Evolutionary conservation across 2,329 filamentous ascomycete species (phyloP).

Genomic region (Colletotrichum truncatum): DNA sequence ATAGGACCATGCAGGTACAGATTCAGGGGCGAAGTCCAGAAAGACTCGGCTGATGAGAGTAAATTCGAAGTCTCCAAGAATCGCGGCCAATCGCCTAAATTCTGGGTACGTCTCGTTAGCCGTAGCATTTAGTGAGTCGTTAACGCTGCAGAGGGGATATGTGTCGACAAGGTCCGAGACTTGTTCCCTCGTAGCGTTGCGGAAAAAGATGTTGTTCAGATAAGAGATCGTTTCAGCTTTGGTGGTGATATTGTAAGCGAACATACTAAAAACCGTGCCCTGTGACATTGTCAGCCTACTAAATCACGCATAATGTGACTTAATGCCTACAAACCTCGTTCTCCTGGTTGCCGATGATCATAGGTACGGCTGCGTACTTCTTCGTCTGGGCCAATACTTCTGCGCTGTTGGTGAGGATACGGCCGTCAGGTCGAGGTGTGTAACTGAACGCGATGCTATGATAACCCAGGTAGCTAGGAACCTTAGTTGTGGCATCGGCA

Average conservation of each 20-base stretch:
- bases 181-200: conserved; percentile 35
- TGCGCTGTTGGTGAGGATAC: conserved; percentile 69
- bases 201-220: conserved; percentile 39
- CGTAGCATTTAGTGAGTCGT: conserved; percentile 54
- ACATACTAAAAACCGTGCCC: conserved; percentile 70
- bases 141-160: too few species aligned
- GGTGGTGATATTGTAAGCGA: conserved; percentile 66
- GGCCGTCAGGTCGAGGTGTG: conserved; percentile 67
- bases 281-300: too few species aligned
- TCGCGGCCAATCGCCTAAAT: conserved; percentile 70
- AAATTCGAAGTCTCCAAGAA: conserved; percentile 71
- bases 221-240: conserved; percentile 50
- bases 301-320: too few species aligned
- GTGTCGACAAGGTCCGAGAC: conserved; percentile 60
- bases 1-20: conserved; percentile 78
- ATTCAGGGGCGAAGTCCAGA: conserved; percentile 49
- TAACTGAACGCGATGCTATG: conserved; percentile 60
- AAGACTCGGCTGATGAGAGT: conserved; percentile 49
- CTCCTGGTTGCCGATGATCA: conserved; percentile 72
- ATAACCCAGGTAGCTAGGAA: too few species aligned
- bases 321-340: too few species aligned
- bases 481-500: conserved; percentile 65
- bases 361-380: conserved; percentile 65
- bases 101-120: conserved; percentile 69
- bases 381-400: conserved; percentile 57